A percentile compares a stretch with the other conserved stretches of the same genome.
phyloP scores from a whole-genome alignment of 2,329 filamentous ascomycete species.

The Alternaria triticina region DNA sequence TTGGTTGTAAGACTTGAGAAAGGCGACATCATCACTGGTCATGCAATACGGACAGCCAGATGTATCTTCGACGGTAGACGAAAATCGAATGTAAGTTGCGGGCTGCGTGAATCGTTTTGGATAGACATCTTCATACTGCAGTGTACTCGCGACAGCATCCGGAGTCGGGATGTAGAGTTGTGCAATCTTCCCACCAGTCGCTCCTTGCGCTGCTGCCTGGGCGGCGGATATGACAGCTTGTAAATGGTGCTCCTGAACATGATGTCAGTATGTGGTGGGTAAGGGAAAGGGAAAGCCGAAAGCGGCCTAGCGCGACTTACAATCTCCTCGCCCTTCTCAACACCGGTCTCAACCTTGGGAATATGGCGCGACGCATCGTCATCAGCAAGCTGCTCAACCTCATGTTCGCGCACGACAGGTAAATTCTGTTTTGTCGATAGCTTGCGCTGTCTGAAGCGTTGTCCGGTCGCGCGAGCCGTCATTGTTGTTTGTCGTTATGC shows the following conservation, averaged over 20 bases:
- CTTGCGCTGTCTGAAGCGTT: conserved; percentile 85
- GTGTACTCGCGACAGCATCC: conserved; percentile 65
- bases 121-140: conserved; percentile 91
- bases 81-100: conserved; percentile 94
- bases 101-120: conserved; percentile 80
- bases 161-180: conserved; percentile 72
- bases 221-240: conserved; percentile 79
- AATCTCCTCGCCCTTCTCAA: conserved; percentile 96
- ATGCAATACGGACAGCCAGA: conserved; percentile 92
- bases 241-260: conserved; percentile 85
- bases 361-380: conserved; percentile 81
- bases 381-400: conserved; percentile 86
- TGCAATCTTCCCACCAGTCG: conserved; percentile 62
- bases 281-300: conserved; percentile 28
- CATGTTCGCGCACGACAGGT: conserved; percentile 84
- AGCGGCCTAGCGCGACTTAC: conserved; percentile 66
- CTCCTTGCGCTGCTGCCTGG: conserved; percentile 60
- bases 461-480: conserved; percentile 46
- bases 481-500: conserved; percentile 36
- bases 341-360: conserved; percentile 89
- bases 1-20: conserved; percentile 82
- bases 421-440: conserved; percentile 89
- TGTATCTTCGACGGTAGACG: conserved; percentile 96
- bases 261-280: conserved; percentile 22
- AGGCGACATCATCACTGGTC: conserved; percentile 86